Base-by-base conservation (phyloP, 108 stramenopile genomes). In the Cyclotella sp. region DNA sequence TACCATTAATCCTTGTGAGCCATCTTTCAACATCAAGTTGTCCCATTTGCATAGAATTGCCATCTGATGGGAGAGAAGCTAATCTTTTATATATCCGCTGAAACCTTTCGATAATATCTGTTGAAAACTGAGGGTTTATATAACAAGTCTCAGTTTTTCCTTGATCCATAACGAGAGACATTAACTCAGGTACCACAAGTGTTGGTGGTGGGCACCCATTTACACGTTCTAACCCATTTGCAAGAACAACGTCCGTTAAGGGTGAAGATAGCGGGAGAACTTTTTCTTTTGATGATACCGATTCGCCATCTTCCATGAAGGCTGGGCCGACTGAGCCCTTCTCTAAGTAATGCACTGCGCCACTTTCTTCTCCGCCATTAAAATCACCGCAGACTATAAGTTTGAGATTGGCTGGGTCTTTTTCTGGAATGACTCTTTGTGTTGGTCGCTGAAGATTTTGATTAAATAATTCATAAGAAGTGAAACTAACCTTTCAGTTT, bases 311-410 rank as follows among this genome's bases (percentile, higher is more conserved):
- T 81, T 96, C 93, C 14, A 86, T 49, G 75, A 95, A 93, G 16
- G 70, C 83, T 46, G 89, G 80, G 29, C 87, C 91, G 7, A 95
- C 66, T 16, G 55, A 68, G 40, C 95, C 92, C 52, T 87, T 82
- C 77, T 95, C 95, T 41, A 95, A 63, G 30, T 76, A 84, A 24
- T 87, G 90, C 3, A 93, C 83, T 27, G 95, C 92, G 13, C 90
- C 95, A 66, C 87, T 91, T 72, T 93, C 95, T 12, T 70, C 49
- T 3, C 92, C 91, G 9, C 95, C 95, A 75, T 97, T 97, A 65
- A 97, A 93, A 72, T 97, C 96, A 10, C 96, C 94, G 75, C 96
- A 95, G 28, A 97, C 90, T 44, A 95, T 86, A 49, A 93, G 29
- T 10, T 77, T 81, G 3, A 81, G 63, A 70, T 70, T 84, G 52